Evolutionary conservation across 2,329 filamentous ascomycete genomes (phyloP).

Genomic region (Cadophora malorum): DNA sequence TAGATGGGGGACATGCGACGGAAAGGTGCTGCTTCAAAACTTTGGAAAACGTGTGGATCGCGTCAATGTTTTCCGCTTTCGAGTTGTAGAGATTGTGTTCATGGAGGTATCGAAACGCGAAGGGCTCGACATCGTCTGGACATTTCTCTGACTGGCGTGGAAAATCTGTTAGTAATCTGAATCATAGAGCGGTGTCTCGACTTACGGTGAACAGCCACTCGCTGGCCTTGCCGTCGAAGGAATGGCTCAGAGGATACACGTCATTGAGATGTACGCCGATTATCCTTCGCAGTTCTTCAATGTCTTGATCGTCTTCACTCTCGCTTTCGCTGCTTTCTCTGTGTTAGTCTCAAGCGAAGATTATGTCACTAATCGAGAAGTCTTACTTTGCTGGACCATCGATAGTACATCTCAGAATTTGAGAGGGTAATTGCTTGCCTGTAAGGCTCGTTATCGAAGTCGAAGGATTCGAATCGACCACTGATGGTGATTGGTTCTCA

Average conservation of each 20-base stretch:
- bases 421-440: background rate
- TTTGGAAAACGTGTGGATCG: constrained; percentile 8
- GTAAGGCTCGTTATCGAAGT: background rate
- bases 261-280: constrained; percentile 11
- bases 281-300: constrained; percentile 7
- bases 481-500: background rate
- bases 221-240: constrained; percentile 5
- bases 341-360: background rate
- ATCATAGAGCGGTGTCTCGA: background rate
- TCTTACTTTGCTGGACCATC: background rate
- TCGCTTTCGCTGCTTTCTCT: constrained; percentile 2
- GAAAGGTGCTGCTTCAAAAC: background rate
- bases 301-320: background rate
- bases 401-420: background rate
- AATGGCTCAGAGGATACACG: constrained; percentile 9
- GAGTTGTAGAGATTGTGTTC: constrained; percentile 18
- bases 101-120: constrained; percentile 15
- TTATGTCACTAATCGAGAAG: background rate
- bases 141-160: background rate
- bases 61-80: constrained; percentile 13
- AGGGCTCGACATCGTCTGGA: constrained; percentile 15
- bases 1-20: constrained; percentile 5
- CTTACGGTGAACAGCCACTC: constrained; percentile 13
- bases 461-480: background rate
- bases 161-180: background rate